A percentile compares a stretch with the other conserved stretches of the same genome.
These are phyloP conservation scores for Colletotrichum scovillei DNA, from an alignment of 2,329 filamentous ascomycete genomes.

Conservation along the genomic window DNA sequence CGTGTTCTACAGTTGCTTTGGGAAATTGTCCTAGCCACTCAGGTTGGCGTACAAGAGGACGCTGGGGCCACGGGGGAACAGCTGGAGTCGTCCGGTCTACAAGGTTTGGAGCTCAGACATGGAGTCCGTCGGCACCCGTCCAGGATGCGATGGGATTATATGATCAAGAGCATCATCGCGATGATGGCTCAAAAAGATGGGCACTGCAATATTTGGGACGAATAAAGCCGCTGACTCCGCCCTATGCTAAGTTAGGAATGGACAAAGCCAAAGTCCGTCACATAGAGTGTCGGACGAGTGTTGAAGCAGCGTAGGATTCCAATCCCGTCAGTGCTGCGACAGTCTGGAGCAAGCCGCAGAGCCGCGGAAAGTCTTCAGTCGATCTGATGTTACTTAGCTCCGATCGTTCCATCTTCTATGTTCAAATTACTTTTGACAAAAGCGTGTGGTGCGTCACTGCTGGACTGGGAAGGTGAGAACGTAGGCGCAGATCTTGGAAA, in stretches of 20 bases:
- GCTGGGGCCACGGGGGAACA: slow-evolving; percentile 5
- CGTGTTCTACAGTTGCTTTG: background rate
- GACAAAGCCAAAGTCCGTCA: too few species aligned
- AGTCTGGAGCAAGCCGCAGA: too few species aligned
- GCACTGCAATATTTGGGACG: background rate
- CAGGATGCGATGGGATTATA: background rate
- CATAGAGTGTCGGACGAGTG: too few species aligned
- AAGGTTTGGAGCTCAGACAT: slow-evolving; percentile 2
- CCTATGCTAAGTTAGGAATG: background rate
- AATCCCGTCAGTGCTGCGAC: too few species aligned
- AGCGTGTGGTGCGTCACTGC: too few species aligned
- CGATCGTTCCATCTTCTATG: too few species aligned
- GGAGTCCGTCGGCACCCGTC: background rate
- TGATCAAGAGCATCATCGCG: background rate
- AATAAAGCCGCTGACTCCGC: background rate
- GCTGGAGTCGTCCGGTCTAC: slow-evolving; percentile 21
- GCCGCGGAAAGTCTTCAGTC: too few species aligned
- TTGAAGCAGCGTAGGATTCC: too few species aligned
- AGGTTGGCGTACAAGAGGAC: background rate
- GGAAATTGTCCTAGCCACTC: slow-evolving; percentile 4
- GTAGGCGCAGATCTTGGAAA: too few species aligned
- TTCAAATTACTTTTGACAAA: too few species aligned
- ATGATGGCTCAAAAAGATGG: background rate
- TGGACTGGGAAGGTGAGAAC: too few species aligned
- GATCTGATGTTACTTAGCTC: too few species aligned